A percentile compares a stretch with the other conserved stretches of the same genome.
Conservation (phyloP, 192 early-diverging fungal genomes). For the Coemansia sp. region DNA sequence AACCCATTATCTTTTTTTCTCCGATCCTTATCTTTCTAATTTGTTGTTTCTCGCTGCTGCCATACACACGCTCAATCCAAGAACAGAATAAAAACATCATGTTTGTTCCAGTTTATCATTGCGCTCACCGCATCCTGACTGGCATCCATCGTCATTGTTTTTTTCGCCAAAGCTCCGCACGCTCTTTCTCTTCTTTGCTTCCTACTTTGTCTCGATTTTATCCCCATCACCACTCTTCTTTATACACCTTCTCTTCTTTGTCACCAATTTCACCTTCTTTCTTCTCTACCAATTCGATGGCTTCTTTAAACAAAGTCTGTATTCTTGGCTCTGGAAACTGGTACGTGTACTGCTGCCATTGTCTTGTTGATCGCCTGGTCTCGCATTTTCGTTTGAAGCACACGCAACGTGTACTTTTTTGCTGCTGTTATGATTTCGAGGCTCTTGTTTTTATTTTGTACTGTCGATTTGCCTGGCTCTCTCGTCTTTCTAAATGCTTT, state of each 20-base stretch:
- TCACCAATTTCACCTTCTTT: background rate
- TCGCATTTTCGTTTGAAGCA: background rate
- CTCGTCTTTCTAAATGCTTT: background rate
- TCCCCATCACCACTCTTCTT: conserved; percentile 11
- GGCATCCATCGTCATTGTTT: too few species aligned
- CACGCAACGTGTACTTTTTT: background rate
- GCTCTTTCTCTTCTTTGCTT: conserved; percentile 1
- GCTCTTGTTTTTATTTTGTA: background rate
- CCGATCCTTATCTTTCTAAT: too few species aligned
- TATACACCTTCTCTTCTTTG: background rate
- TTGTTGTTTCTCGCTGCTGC: too few species aligned
- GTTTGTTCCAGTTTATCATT: too few species aligned
- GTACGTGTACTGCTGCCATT: conserved; percentile 52
- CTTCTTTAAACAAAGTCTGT: conserved; percentile 70
- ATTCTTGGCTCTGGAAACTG: conserved; percentile 97
- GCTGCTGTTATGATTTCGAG: background rate
- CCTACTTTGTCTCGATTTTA: conserved; percentile 3
- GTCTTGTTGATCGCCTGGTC: background rate
- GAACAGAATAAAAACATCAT: too few species aligned
- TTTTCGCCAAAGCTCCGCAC: background rate
- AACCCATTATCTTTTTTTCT: too few species aligned
- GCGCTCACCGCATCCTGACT: too few species aligned
- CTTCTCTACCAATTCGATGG: conserved; percentile 18
- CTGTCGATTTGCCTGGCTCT: background rate
- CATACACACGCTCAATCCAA: too few species aligned